Base-by-base conservation (phyloP, 768 basidiomycete genomes). In the Suillus alpinus region DNA sequence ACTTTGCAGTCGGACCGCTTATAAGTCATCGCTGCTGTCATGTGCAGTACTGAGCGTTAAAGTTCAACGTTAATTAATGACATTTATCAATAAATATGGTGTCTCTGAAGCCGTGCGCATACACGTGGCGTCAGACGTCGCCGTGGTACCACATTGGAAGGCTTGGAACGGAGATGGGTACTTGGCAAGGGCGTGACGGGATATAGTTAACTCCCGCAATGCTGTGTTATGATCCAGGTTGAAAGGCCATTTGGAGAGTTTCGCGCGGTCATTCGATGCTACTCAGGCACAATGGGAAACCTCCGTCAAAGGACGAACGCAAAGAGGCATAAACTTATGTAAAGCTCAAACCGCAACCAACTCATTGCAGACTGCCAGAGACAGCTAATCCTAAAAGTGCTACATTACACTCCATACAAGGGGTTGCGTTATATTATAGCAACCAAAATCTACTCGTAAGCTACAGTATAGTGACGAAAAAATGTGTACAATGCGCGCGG, bases 11-110 rank as follows among this genome's bases (percentile, higher is more conserved):
- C 56, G 51, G 36, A 58, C 64, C 59, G 58, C 63, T 72, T 71
- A 63, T 73, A 73, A 73, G 62, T 68, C 73, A 58, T 61, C 58
- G 46, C 73, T 65, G 68, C 70, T 72, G 69, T 59, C 59, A 66
- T 65, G 65, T 68, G 67, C 64, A 64, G 59, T 59, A 41, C 61
- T 52, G 46, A 51, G 62, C 59, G 57, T 65, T 72, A 71, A 60
- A 64, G 68, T 59, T 64, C 59, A 51, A 44, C 58, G 62, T 67
- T 44, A 39, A 39, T 55, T 55, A 18, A 39, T 55, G 52, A 39
- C 34, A 59, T 56, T 36, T 31, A 59, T 68, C 62, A 55, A 62
- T 64, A 58, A 62, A 61, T 65, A 65, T 61, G 57, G 65, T 61
- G 59, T 61, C 60, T 58, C 52, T 56, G 58, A 60, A 34, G 62